Conservation (phyloP, 2,329 filamentous ascomycete species). For the Lasiodiplodia sp. region DNA sequence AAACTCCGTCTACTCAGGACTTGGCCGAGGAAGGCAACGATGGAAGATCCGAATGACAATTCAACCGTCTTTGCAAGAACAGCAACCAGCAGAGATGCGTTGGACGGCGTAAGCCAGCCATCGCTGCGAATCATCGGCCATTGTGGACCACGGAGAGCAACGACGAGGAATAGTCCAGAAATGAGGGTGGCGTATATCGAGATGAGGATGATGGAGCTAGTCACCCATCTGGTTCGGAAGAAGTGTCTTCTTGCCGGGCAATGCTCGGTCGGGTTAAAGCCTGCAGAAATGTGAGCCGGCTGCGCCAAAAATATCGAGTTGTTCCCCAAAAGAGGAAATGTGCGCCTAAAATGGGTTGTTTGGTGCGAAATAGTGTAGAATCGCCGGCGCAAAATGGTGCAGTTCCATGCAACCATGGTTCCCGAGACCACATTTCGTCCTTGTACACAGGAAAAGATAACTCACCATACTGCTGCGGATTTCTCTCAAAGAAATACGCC, state of each 20-base stretch:
- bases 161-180: slow-evolving; percentile 70
- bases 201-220: slow-evolving; percentile 44
- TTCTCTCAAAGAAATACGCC: slow-evolving; percentile 24
- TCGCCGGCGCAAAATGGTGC: neutral
- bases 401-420: neutral
- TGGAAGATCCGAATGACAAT: slow-evolving; percentile 78
- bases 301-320: neutral
- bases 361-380: neutral
- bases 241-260: slow-evolving; percentile 49
- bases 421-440: neutral
- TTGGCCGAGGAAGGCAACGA: slow-evolving; percentile 78
- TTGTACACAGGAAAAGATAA: neutral
- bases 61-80: slow-evolving; percentile 80
- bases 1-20: slow-evolving; percentile 74
- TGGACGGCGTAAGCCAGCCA: slow-evolving; percentile 64
- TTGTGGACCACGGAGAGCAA: slow-evolving; percentile 68
- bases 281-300: slow-evolving; percentile 19
- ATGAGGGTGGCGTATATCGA: slow-evolving; percentile 70
- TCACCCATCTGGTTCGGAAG: slow-evolving; percentile 38
- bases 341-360: neutral
- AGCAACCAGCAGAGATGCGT: slow-evolving; percentile 72
- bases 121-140: slow-evolving; percentile 67
- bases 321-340: neutral
- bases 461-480: slow-evolving; percentile 14
- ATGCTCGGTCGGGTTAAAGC: slow-evolving; percentile 45